These are phyloP conservation scores for Earliella scabrosa DNA, from an alignment of 1,284 basidiomycete genomes.

Conservation along the genomic window DNA sequence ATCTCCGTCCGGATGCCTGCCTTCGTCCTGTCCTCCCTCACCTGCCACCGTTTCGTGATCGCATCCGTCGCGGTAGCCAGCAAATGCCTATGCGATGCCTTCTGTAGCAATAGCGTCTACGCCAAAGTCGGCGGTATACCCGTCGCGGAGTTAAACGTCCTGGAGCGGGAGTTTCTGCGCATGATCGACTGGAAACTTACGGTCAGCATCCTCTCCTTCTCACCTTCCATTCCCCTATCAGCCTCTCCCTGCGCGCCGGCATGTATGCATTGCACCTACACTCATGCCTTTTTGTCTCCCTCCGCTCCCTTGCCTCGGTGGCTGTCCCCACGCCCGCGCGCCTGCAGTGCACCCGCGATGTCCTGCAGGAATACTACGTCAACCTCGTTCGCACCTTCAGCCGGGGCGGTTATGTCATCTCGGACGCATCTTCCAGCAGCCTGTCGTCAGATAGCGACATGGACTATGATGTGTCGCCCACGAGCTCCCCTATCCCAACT, in stretches of 20 bases:
- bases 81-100: slow-evolving; percentile 92
- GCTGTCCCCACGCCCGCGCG: background rate
- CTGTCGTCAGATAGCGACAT: slow-evolving; percentile 60
- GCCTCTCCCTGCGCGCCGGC: slow-evolving; percentile 1
- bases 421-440: slow-evolving; percentile 45
- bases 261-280: slow-evolving; percentile 12
- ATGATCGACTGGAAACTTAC: slow-evolving; percentile 92
- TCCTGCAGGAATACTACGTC: slow-evolving; percentile 83
- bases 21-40: slow-evolving; percentile 92
- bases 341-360: slow-evolving; percentile 74
- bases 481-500: slow-evolving; percentile 47
- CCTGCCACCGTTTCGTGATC: slow-evolving; percentile 95
- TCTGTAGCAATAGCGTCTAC: slow-evolving; percentile 92
- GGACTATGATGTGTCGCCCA: slow-evolving; percentile 60
- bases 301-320: slow-evolving; percentile 6
- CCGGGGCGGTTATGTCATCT: slow-evolving; percentile 58
- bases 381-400: slow-evolving; percentile 82
- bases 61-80: slow-evolving; percentile 85
- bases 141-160: slow-evolving; percentile 85
- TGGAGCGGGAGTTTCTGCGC: slow-evolving; percentile 90
- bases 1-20: slow-evolving; percentile 84
- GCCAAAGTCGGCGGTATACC: slow-evolving; percentile 94
- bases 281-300: slow-evolving; percentile 17
- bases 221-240: slow-evolving; percentile 13
- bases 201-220: slow-evolving; percentile 59